These are phyloP conservation scores for Nemania bipapillata DNA, from an alignment of 2,329 filamentous ascomycete genomes.

Conservation along the genomic window DNA sequence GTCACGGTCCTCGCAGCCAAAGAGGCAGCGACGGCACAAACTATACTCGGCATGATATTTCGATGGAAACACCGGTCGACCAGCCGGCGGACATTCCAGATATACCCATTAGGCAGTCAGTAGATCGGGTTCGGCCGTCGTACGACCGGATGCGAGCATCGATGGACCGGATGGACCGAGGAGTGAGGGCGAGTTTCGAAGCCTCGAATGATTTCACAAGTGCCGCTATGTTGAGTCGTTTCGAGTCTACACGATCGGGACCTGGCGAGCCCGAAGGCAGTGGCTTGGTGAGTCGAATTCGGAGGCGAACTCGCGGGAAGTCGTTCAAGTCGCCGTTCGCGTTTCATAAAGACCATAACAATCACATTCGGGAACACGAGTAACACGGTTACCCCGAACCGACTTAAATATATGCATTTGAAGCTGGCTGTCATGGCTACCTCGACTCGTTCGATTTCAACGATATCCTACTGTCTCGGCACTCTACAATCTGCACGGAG, in stretches of 20 bases:
- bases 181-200: constrained; percentile 84
- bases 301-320: constrained; percentile 51
- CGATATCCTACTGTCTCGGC: constrained; percentile 43
- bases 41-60: constrained; percentile 75
- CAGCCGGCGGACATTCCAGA: constrained; percentile 46
- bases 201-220: constrained; percentile 90
- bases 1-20: constrained; percentile 83
- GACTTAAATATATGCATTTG: neutral
- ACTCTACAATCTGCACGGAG: constrained; percentile 46
- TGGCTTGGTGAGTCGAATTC: constrained; percentile 50
- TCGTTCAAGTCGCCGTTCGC: constrained; percentile 51
- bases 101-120: constrained; percentile 60
- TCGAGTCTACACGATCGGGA: constrained; percentile 76
- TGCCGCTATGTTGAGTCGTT: constrained; percentile 81
- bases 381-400: constrained; percentile 27
- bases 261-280: constrained; percentile 36
- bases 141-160: constrained; percentile 87
- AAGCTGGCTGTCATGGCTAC: neutral
- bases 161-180: constrained; percentile 71
- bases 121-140: constrained; percentile 80
- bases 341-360: constrained; percentile 47
- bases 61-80: constrained; percentile 62
- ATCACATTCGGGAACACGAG: constrained; percentile 49
- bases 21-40: constrained; percentile 95
- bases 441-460: constrained; percentile 35